Base-by-base conservation (phyloP, 768 basidiomycete species). In the Mycena galopus region DNA sequence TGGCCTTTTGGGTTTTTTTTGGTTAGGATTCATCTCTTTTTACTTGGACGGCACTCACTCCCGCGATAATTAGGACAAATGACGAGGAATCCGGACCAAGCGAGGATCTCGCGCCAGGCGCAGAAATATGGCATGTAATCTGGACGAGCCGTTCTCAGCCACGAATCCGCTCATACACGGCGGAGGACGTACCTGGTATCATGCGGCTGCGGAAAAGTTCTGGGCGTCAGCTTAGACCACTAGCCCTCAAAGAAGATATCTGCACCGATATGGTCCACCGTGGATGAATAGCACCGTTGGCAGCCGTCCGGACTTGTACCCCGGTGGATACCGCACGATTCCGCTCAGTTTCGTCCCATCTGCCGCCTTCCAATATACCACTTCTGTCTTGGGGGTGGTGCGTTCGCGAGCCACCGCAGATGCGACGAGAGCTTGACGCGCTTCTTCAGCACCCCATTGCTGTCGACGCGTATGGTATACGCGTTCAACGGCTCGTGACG, bases 51-150 rank as follows among this genome's bases (percentile, higher is more conserved):
- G 4, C 9, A 75, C 81, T 78, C 51, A 80, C 82, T 82, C 29
- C 82, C 82, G 68, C 81, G 78, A 63, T 84, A 84, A 62, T 84
- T 84, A 12, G 83, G 82, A 12, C 81, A 84, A 33, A 84, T 76
- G 0, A 82, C 81, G 19, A 84, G 76, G 68, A 81, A 84, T 35
- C 83, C 83, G 14, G 80, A 78, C 64, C 77, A 80, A 7, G 82
- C 81, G 21, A 82, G 73, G 42, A 82, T 68, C 53, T 84, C 83
- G 14, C 83, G 78, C 83, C 83, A 84, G 69, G 82, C 82, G 71
- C 82, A 81, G 69, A 82, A 82, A 57, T 84, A 83, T 29, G 81
- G 82, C 83, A 84, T 84, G 71, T 82, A 84, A 74, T 84, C 83
- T 82, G 57, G 16, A 55, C 23, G 47, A 11, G 32, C 11, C 16